Base-by-base conservation (phyloP, 352 stramenopile genomes). In the Labyrinthula sp. region DNA sequence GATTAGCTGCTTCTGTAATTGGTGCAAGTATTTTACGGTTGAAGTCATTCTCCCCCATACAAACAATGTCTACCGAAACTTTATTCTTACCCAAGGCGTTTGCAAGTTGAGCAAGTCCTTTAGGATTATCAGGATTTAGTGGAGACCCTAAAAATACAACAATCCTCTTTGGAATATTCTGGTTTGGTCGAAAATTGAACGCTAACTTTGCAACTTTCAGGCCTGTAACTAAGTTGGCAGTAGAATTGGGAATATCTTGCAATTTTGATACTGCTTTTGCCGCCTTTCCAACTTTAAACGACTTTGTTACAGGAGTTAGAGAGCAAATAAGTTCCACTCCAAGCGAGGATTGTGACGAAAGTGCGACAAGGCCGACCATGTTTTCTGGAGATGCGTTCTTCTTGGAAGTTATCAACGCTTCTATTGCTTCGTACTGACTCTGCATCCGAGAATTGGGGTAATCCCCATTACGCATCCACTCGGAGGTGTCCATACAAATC, bases 51-150 rank as follows among this genome's bases (percentile, higher is more conserved):
- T 97, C 87, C 18, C 88, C 89, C 72, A 99, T 82, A 49, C 68
- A 87, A 17, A 99, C 76, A 8, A 99, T 76, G 56, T 97, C 87
- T 49, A 97, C 87, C 8, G 81, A 82, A 38, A 99, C 79, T 63
- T 96, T 97, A 68, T 95, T 95, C 70, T 97, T 97, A 68, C 96
- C 96, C 30, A 95, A 70, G 33, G 93, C 68, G 50, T 94, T 94
- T 58, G 81, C 88, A 38, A 92, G 86, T 65, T 94, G 94, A 48
- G 87, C 65, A n/a, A 94, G 50, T n/a, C n/a, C n/a, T 27, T 71
- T 62, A 52, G 91, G 79, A 0, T 66, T 59, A 27, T 71, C 31
- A 31, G 78, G 78, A 8, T 68, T 67, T 40, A 93, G 77, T 18
- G 81, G 81, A 12, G 75, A 89, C 28, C 82, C 87, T 21, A 99